Conservation (phyloP, 768 basidiomycete genomes). For the Daedalea quercina region DNA sequence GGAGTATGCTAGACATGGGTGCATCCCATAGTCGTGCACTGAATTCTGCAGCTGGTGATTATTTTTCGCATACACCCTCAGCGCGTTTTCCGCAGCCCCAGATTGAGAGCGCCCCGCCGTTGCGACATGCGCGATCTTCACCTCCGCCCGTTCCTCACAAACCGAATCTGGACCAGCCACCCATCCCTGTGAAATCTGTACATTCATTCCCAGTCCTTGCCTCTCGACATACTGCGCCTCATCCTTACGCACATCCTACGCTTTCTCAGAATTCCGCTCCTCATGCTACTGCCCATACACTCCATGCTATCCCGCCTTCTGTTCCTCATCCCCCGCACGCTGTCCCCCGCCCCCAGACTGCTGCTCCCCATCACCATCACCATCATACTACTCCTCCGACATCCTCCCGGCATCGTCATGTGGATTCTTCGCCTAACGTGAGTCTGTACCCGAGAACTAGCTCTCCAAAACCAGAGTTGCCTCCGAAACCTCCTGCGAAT, state of each 20-base stretch:
- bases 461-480: neutral
- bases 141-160: slow-evolving; percentile 18
- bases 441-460: neutral
- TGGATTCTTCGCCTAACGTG: neutral
- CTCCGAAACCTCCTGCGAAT: slow-evolving; percentile 1
- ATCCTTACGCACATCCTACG: neutral
- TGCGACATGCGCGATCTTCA: slow-evolving; percentile 11
- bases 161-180: slow-evolving; percentile 12
- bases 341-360: neutral
- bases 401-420: no score
- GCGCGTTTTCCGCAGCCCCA: neutral
- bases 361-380: neutral
- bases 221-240: slow-evolving; percentile 28
- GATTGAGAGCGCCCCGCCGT: neutral
- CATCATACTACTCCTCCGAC: no score
- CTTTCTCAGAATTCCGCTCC: no score
- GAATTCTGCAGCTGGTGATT: slow-evolving; percentile 6
- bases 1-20: neutral
- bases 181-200: slow-evolving; percentile 18
- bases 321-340: neutral
- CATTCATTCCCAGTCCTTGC: slow-evolving; percentile 18
- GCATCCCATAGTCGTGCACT: neutral
- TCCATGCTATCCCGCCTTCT: neutral
- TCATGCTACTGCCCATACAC: no score
- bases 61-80: slow-evolving; percentile 8